Base-by-base conservation (phyloP, 1,284 basidiomycete genomes). In the Volvariella surrecta region DNA sequence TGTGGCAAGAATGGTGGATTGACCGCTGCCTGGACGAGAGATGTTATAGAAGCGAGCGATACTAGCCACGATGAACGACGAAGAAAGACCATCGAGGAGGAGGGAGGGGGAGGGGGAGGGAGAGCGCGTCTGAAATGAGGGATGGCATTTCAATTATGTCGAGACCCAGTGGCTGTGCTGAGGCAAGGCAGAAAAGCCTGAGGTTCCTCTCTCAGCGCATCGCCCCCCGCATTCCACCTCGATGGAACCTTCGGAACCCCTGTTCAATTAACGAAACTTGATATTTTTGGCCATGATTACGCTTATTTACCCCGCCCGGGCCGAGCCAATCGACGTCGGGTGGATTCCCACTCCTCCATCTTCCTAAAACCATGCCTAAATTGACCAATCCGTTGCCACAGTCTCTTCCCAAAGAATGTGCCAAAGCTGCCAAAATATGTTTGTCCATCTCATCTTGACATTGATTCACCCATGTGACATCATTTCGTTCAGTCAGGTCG, bases 371-470 rank as follows among this genome's bases (percentile, higher is more conserved):
- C 42, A 41, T 49, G 50, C 82, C 81, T 76, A 85, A 84, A 57
- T 60, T 84, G 39, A 79, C 73, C 52, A 76, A 68, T 17, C 81
- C 82, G 15, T 57, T 88, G 19, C 84, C 85, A 15, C 84, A 87
- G 55, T 60, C 79, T 1, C 62, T 88, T 30, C 73, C 74, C 11
- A 88, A 82, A 51, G 84, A 88, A 65, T 87, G 84, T 54, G 58
- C 62, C 39, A 88, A 88, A 56, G 85, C 84, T 39, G 74, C 81
- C 4, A 83, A 76, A 52, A 88, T 85, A 47, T 83, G 84, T 82
- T 47, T 43, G 79, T 65, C 32, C 31, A 39, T 39, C 17, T 39
- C 19, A n/a, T 32, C 39, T 30, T 32, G 20, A 13, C 42, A 39
- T 39, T 44, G 42, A 20, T 37, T n/a, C n/a, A n/a, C n/a, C n/a